These are phyloP conservation scores for Rhododendron mucronatum DNA, from an alignment of 148 eudicot genomes.

Conservation along the genomic window DNA sequence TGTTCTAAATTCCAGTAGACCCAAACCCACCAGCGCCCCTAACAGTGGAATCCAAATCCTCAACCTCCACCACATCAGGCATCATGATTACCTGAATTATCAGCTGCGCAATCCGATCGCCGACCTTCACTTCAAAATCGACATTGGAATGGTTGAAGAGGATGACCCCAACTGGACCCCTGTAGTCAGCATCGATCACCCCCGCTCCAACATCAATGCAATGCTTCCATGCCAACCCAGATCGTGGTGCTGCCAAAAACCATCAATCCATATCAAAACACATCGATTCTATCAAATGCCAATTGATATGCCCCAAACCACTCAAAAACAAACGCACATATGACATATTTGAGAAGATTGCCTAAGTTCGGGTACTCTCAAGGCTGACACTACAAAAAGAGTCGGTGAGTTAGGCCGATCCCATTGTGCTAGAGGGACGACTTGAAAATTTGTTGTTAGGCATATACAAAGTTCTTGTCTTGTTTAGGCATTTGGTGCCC, in stretches of 20 bases:
- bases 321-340: neutral
- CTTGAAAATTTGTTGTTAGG: neutral
- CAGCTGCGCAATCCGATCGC: slow-evolving; percentile 82
- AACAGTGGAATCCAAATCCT: slow-evolving; percentile 63
- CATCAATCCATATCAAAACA: neutral
- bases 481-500: neutral
- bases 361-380: neutral
- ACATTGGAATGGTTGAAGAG: slow-evolving; percentile 68
- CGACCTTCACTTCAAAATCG: slow-evolving; percentile 68
- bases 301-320: neutral
- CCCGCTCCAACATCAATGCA: slow-evolving; percentile 94
- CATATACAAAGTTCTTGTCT: neutral
- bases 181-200: slow-evolving; percentile 80
- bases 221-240: slow-evolving; percentile 88
- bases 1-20: slow-evolving; percentile 53
- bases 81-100: slow-evolving; percentile 70
- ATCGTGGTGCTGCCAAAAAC: slow-evolving; percentile 62
- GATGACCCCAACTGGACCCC: slow-evolving; percentile 78
- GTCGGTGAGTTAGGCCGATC: neutral
- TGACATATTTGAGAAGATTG: too few species aligned
- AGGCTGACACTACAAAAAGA: neutral
- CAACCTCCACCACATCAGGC: slow-evolving; percentile 78
- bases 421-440: neutral
- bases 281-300: neutral
- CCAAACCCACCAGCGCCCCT: slow-evolving; percentile 85